Conservation (phyloP, 1,284 basidiomycete species). For the Tilletia setariae region DNA sequence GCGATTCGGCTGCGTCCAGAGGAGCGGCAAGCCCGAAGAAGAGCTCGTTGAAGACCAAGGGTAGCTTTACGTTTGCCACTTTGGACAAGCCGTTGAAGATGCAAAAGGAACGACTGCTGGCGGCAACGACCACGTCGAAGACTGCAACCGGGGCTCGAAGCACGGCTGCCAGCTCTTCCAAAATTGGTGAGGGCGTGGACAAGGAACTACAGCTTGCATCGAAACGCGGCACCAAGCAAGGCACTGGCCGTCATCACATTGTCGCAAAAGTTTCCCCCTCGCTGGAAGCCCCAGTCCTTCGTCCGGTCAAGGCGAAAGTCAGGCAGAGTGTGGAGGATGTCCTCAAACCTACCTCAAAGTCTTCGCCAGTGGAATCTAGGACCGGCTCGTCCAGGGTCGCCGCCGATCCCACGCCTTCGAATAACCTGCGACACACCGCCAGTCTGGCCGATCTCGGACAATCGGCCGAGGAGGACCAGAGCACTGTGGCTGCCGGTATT, state of each 20-base stretch:
- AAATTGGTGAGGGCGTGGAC: too few relatives aligned
- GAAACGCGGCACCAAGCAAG: too few relatives aligned
- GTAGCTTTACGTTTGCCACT: conserved; percentile 33
- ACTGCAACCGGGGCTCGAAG: background rate
- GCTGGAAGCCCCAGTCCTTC: too few relatives aligned
- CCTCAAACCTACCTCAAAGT: too few relatives aligned
- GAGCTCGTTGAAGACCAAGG: conserved; percentile 23
- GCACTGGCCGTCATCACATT: too few relatives aligned
- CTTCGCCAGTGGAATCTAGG: background rate
- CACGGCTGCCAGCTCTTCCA: too few relatives aligned
- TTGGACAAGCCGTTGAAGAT: conserved; percentile 29
- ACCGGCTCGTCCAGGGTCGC: background rate
- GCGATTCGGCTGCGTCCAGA: background rate
- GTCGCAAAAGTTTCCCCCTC: too few relatives aligned
- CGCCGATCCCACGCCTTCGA: too few relatives aligned
- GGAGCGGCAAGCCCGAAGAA: conserved; percentile 19
- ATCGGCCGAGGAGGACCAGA: background rate
- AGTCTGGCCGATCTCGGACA: background rate
- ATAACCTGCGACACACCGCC: background rate
- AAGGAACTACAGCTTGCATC: too few relatives aligned
- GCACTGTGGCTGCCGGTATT: background rate
- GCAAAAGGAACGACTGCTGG: conserved; percentile 17
- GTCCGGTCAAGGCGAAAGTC: too few relatives aligned
- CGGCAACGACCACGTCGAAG: background rate
- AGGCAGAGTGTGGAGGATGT: too few relatives aligned